Conservation (phyloP, 2,329 filamentous ascomycete genomes). For the Monilinia fructigena region DNA sequence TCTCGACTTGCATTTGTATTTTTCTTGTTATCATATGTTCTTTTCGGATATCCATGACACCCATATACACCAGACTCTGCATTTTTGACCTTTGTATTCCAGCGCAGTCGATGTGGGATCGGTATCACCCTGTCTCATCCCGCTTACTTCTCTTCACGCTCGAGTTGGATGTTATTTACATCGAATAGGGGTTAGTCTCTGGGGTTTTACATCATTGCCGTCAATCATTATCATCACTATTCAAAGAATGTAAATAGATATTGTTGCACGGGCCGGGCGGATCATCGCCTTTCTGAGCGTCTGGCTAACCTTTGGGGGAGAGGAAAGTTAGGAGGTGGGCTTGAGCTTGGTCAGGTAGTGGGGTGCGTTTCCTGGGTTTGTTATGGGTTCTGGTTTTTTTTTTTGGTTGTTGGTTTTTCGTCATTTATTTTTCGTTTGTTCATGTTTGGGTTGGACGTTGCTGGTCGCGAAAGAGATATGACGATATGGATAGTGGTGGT, state of each 20-base stretch:
- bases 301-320: neutral
- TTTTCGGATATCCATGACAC: neutral
- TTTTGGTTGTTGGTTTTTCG: too few relatives aligned
- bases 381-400: neutral
- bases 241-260: neutral
- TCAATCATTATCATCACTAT: too few relatives aligned
- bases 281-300: neutral
- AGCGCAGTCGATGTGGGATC: neutral
- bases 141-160: neutral
- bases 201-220: neutral
- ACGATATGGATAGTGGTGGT: too few relatives aligned
- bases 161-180: neutral
- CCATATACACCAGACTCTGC: conserved; percentile 3
- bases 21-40: neutral
- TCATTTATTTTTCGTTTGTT: neutral
- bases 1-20: neutral
- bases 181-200: neutral
- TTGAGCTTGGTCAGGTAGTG: neutral
- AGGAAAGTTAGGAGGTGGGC: neutral
- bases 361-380: neutral
- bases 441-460: too few relatives aligned
- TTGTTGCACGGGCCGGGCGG: neutral
- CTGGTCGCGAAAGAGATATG: neutral
- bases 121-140: neutral
- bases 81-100: neutral